phyloP scores from a whole-genome alignment of 1,139 yeast genomes.

The Taphrina sp. region DNA sequence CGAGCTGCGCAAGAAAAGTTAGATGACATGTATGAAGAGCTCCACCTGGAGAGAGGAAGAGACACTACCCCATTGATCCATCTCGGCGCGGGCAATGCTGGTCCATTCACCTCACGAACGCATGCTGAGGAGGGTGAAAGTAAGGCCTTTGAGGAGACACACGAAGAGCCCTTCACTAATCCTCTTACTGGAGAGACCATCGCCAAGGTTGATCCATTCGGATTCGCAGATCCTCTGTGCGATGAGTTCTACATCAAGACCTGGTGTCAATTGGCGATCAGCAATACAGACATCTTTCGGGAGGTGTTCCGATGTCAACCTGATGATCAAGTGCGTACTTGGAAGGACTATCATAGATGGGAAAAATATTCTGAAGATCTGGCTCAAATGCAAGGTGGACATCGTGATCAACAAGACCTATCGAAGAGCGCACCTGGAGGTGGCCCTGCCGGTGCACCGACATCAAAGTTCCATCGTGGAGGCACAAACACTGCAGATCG shows the following conservation, averaged over 20 bases:
- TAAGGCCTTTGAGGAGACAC: constrained; percentile 13
- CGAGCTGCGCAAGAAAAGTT: constrained; percentile 12
- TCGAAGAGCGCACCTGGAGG: constrained; percentile 30
- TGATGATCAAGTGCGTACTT: constrained; percentile 77
- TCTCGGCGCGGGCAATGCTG: constrained; percentile 26
- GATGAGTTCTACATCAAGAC: constrained; percentile 76
- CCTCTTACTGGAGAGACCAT: constrained; percentile 31
- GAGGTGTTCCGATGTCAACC: constrained; percentile 93
- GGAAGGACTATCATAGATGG: constrained; percentile 84
- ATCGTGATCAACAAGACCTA: constrained; percentile 27
- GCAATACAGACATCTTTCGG: constrained; percentile 78
- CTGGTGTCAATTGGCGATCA: constrained; percentile 82
- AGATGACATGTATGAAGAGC: constrained; percentile 4
- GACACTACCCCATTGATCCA: constrained; percentile 18
- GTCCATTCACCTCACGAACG: constrained; percentile 20
- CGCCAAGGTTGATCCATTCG: constrained; percentile 74
- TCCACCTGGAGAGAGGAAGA: not conserved
- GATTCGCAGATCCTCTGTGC: constrained; percentile 79
- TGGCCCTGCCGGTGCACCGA: constrained; percentile 31
- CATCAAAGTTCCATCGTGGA: constrained; percentile 29
- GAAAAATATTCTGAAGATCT: constrained; percentile 45
- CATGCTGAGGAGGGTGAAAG: constrained; percentile 13
- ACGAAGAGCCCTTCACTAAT: constrained; percentile 28
- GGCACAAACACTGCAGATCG: constrained; percentile 15
- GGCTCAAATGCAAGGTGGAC: constrained; percentile 45